Conservation (phyloP, 1,139 yeast species). For the Geotrichum histeridarum region DNA sequence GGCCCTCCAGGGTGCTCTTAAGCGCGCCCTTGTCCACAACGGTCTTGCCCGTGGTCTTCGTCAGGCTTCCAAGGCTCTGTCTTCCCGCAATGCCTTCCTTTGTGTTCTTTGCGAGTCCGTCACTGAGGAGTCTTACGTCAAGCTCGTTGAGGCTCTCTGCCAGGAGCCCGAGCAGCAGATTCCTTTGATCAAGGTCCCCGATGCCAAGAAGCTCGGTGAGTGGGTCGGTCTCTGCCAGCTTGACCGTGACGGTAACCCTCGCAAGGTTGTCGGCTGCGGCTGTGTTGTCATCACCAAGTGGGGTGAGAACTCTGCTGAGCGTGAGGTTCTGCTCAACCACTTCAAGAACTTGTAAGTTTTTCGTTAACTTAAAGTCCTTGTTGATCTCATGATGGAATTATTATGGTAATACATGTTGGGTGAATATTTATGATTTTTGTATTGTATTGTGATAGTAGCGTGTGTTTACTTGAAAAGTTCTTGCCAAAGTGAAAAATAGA, state of each 20-base stretch:
- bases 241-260: constrained; percentile 99
- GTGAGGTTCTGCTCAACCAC: constrained; percentile 94
- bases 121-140: constrained; percentile 94
- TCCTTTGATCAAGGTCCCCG: constrained; percentile 98
- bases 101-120: constrained; percentile 97
- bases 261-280: constrained; percentile 99
- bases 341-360: constrained; percentile 73
- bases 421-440: background rate
- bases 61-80: constrained; percentile 98
- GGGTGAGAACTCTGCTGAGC: constrained; percentile 99
- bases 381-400: background rate
- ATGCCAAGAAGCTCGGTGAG: constrained; percentile 99
- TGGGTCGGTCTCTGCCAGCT: constrained; percentile 99
- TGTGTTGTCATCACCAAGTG: constrained; percentile 99
- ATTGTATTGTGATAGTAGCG: too few relatives aligned
- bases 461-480: too few relatives aligned
- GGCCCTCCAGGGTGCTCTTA: constrained; percentile 95
- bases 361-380: constrained; percentile 21
- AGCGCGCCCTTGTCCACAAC: constrained; percentile 97
- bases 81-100: constrained; percentile 93
- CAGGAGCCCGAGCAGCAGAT: constrained; percentile 95
- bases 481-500: too few relatives aligned
- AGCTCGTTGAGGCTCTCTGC: constrained; percentile 98
- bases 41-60: constrained; percentile 99
- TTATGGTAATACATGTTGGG: background rate